Conservation (phyloP, 2,329 filamentous ascomycete species). For the Thielaviopsis populi region DNA sequence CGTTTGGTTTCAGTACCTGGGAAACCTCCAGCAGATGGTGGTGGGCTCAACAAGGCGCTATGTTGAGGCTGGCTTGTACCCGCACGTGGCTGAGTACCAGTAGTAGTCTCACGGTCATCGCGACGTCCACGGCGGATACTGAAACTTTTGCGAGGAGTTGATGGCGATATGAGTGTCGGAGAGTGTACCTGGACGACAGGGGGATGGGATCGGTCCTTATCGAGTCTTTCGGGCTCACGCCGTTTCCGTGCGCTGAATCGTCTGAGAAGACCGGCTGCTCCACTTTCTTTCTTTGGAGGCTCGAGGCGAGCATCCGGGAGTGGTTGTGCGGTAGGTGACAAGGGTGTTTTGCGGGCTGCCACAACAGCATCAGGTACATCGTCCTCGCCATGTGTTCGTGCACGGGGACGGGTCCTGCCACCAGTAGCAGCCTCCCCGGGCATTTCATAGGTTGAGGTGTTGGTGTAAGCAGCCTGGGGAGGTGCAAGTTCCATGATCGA, state of each 20-base stretch:
- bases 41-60: constrained; percentile 63
- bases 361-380: constrained; percentile 56
- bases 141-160: constrained; percentile 68
- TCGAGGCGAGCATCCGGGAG: constrained; percentile 38
- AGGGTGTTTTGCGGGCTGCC: constrained; percentile 10
- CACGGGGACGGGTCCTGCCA: constrained; percentile 66
- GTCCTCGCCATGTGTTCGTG: constrained; percentile 88
- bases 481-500: constrained; percentile 58
- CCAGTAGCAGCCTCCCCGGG: constrained; percentile 77
- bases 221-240: constrained; percentile 48
- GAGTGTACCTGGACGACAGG: constrained; percentile 65
- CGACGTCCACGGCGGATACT: constrained; percentile 53
- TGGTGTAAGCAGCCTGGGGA: constrained; percentile 80
- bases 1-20: constrained; percentile 48
- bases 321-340: constrained; percentile 20
- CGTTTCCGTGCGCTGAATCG: constrained; percentile 80
- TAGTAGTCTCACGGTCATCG: constrained; percentile 34
- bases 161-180: constrained; percentile 44
- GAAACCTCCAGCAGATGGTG: constrained; percentile 42
- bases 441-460: constrained; percentile 71
- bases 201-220: constrained; percentile 53
- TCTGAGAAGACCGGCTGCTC: constrained; percentile 68
- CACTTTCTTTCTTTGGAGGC: constrained; percentile 74
- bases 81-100: constrained; percentile 33
- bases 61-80: constrained; percentile 57